Evolutionary conservation across 805 yeast species (phyloP).

Genomic region (Wickerhamiella kazuoi): DNA sequence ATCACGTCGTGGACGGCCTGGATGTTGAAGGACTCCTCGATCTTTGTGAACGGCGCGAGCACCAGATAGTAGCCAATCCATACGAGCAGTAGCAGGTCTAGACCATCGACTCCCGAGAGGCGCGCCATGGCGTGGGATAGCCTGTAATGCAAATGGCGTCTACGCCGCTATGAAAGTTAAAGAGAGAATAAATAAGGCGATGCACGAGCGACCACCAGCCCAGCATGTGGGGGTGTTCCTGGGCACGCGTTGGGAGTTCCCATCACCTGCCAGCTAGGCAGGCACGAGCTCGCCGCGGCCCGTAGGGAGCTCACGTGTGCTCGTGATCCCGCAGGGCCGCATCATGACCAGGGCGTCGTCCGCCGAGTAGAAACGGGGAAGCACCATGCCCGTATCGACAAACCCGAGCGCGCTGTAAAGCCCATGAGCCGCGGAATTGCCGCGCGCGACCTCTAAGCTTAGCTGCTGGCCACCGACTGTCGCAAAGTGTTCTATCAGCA

Average conservation of each 20-base stretch:
- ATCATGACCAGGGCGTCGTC: neutral
- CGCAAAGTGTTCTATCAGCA: neutral
- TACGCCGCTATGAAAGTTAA: no score
- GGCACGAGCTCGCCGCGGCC: neutral
- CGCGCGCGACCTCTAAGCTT: neutral
- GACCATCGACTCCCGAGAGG: neutral
- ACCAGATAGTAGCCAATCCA: constrained; percentile 33
- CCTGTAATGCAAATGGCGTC: no score
- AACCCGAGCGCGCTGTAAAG: neutral
- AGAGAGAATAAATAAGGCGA: no score
- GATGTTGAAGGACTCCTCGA: constrained; percentile 80
- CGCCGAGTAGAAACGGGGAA: neutral
- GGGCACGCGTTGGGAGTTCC: neutral
- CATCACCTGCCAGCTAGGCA: neutral
- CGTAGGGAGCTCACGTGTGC: neutral
- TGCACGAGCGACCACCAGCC: no score
- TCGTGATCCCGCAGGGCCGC: neutral
- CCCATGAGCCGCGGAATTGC: neutral
- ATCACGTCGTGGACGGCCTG: constrained; percentile 79
- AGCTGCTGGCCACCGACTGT: neutral
- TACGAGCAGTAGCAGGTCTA: constrained; percentile 27
- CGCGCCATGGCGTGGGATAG: no score
- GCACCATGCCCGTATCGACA: neutral
- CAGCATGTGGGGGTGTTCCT: no score
- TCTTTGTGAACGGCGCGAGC: constrained; percentile 70